Conservation (phyloP, 495 filamentous ascomycete genomes). For the Cryomyces minteri region DNA sequence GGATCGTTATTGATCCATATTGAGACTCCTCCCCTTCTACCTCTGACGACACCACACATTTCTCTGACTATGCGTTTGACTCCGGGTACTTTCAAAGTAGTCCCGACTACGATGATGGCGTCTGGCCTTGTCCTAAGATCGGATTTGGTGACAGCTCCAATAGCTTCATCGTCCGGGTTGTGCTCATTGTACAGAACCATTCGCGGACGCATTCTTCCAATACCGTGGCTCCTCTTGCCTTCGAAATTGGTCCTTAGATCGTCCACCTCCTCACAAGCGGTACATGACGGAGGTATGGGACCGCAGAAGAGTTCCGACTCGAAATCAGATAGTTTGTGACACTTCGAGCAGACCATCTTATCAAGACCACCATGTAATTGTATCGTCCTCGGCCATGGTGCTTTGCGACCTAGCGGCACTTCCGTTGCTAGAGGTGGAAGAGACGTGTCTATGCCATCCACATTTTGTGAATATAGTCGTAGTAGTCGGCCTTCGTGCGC, state of each 20-base stretch:
- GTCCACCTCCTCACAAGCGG: constrained; percentile 56
- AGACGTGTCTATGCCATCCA: constrained; percentile 82
- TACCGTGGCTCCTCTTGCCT: constrained; percentile 83
- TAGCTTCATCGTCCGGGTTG: constrained; percentile 90
- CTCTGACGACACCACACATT: constrained; percentile 64
- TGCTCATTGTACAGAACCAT: constrained; percentile 97
- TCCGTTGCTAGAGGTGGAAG: constrained; percentile 62
- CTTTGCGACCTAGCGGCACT: constrained; percentile 57
- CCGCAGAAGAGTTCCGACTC: constrained; percentile 66
- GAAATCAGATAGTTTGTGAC: constrained; percentile 56
- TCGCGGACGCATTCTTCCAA: constrained; percentile 74
- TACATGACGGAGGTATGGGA: constrained; percentile 66
- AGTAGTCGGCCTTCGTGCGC: constrained; percentile 80
- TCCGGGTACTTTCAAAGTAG: constrained; percentile 85
- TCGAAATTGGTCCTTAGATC: constrained; percentile 52
- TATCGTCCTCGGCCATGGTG: constrained; percentile 80
- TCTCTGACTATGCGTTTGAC: constrained; percentile 77
- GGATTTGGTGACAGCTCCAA: constrained; percentile 69
- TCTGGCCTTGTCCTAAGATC: constrained; percentile 77
- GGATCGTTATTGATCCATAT: constrained; percentile 89
- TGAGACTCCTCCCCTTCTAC: constrained; percentile 69
- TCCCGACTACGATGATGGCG: constrained; percentile 85
- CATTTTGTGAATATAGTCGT: constrained; percentile 88
- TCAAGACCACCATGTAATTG: constrained; percentile 88
- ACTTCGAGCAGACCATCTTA: constrained; percentile 94